Evolutionary conservation across 306 rosid genomes (phyloP).

Genomic region (Cajanus cajan): DNA sequence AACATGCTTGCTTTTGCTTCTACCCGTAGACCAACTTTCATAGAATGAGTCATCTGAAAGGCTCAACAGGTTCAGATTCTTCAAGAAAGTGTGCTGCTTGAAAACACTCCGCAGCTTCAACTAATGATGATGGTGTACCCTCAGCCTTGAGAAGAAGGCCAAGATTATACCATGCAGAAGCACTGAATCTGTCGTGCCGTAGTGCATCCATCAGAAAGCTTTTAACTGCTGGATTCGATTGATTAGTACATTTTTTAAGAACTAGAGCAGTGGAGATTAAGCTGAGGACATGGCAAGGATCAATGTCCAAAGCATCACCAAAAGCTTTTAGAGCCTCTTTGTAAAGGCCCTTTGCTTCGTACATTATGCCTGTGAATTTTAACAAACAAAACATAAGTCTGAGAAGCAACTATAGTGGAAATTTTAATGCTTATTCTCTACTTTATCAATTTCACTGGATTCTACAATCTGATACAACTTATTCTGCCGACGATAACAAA

Average conservation of each 20-base stretch:
- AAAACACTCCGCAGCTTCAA: slow-evolving; percentile 75
- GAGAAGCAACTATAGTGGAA: not conserved
- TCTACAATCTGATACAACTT: not conserved
- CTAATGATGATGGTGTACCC: slow-evolving; percentile 48
- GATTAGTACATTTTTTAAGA: slow-evolving; percentile 46
- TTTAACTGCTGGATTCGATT: slow-evolving; percentile 41
- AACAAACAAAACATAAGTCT: slow-evolving; percentile 5
- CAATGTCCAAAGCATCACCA: slow-evolving; percentile 57
- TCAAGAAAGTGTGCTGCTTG: slow-evolving; percentile 74
- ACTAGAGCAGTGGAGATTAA: slow-evolving; percentile 61
- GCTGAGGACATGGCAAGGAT: slow-evolving; percentile 70
- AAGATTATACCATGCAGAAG: slow-evolving; percentile 83
- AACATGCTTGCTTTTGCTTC: not conserved
- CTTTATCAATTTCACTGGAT: not conserved
- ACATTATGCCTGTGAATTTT: slow-evolving; percentile 54
- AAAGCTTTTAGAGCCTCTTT: slow-evolving; percentile 68
- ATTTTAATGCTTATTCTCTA: not conserved
- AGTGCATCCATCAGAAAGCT: slow-evolving; percentile 76
- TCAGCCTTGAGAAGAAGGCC: slow-evolving; percentile 61
- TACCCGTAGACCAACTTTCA: not conserved
- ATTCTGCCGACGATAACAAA: not conserved
- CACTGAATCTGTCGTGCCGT: slow-evolving; percentile 58
- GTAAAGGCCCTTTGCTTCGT: slow-evolving; percentile 63
- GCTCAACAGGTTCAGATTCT: slow-evolving; percentile 80
- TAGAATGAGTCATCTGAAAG: slow-evolving; percentile 57